phyloP scores from a whole-genome alignment of 805 yeast species.

The Torulaspora gathmanii region DNA sequence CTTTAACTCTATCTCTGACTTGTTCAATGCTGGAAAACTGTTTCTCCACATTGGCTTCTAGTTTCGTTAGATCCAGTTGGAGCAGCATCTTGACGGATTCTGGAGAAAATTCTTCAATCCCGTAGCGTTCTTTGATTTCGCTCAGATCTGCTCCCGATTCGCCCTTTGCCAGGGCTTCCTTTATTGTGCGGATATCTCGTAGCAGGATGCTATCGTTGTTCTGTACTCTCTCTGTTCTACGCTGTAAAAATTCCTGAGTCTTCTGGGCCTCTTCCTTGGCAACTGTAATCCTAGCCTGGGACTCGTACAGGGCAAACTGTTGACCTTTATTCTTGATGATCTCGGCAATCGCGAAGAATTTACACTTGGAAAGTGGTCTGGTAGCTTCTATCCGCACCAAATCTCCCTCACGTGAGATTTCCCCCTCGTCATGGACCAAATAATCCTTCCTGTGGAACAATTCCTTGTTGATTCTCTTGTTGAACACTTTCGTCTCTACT shows the following conservation, averaged over 20 bases:
- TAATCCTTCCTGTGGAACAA: conserved; percentile 74
- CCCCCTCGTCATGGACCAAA: conserved; percentile 90
- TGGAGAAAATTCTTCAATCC: conserved; percentile 46
- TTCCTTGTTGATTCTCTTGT: conserved; percentile 68
- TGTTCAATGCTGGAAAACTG: conserved; percentile 35
- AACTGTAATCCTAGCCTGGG: conserved; percentile 65
- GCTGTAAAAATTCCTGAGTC: conserved; percentile 50
- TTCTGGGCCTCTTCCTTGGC: conserved; percentile 58
- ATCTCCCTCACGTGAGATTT: conserved; percentile 91
- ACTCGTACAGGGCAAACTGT: conserved; percentile 76
- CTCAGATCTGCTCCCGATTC: conserved; percentile 39
- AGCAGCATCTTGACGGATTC: conserved; percentile 36
- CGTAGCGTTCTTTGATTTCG: conserved; percentile 43
- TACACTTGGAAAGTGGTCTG: conserved; percentile 76
- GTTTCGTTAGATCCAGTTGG: conserved; percentile 37
- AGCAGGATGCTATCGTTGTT: conserved; percentile 28
- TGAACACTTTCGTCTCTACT: conserved; percentile 70
- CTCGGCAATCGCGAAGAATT: conserved; percentile 88
- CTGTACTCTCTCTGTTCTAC: conserved; percentile 39
- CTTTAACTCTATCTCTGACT: conserved; percentile 36
- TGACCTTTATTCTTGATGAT: conserved; percentile 86
- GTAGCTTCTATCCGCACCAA: conserved; percentile 87
- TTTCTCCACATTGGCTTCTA: conserved; percentile 29
- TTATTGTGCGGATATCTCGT: conserved; percentile 28
- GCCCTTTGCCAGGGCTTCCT: conserved; percentile 30